Evolutionary conservation across 495 filamentous ascomycete genomes (phyloP), one percentile per base, ranked within the genome.

Genomic region (Lophiotrema nucula): DNA sequence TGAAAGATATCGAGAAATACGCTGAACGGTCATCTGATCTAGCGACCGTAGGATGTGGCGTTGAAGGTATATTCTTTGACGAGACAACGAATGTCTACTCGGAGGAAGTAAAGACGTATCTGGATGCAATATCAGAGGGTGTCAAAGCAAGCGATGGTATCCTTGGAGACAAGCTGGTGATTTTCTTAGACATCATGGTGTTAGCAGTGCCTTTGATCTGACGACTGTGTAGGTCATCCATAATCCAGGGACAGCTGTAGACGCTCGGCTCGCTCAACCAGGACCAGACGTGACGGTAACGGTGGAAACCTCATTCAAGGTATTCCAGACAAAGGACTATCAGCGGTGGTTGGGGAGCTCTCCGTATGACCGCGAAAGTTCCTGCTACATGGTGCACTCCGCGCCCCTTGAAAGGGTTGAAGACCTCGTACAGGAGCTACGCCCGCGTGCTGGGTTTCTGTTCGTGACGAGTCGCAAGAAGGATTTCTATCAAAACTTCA

Each of bases 21-120:
- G 62, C 52, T 0, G 18, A 23, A 18, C 62, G 62, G 62, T 47
- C 58, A 3, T n/a, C 4, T 11, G 24, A 57, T 13, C 18, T 21
- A 3, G 31, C n/a, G 23, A 23, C n/a, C 16, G 8, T 24, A 1
- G 27, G 38, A n/a, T 47, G 60, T n/a, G 52, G 41, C 4, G 26
- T 66, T 25, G 15, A 44, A 6, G 62, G 62, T 5, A 58, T 66
- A 24, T 66, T 66, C 39, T 58, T 66, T 22, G 62, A 66, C 50
- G 58, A 66, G 37, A 62, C 58, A 4, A 35, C 58, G 15, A 62
- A 57, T 37, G 65, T 56, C 15, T 64, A 69, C 42, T 53, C 67
- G 16, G 31, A 57, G 0, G 56, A 47, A n/a, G 58, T 41, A 22
- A 65, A 67, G 23, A 56, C 52, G 0, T 76, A 76, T 46, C 64